A percentile compares a stretch with the other conserved stretches of the same genome.
Evolutionary conservation across 2,329 filamentous ascomycete species (phyloP).

Genomic region (Phialophora verrucosa): DNA sequence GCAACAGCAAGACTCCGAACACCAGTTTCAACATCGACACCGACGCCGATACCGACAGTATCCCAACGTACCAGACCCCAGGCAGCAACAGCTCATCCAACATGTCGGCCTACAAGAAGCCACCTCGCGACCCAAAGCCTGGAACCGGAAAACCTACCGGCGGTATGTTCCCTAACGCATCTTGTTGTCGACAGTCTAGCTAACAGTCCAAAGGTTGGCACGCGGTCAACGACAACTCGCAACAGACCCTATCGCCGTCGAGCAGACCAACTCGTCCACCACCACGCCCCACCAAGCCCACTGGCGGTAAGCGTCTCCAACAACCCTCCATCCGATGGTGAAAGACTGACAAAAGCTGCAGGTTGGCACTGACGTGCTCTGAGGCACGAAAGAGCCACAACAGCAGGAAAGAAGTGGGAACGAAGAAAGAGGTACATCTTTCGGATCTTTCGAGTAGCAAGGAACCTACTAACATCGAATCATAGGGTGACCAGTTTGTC

Average conservation of each 20-base stretch:
- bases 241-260: background rate
- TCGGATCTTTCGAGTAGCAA: background rate
- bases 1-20: background rate
- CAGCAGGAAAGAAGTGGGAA: background rate
- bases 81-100: background rate
- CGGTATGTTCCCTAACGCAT: background rate
- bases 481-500: background rate
- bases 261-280: background rate
- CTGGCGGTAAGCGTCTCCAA: background rate
- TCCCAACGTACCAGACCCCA: background rate
- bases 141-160: background rate
- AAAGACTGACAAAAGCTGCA: background rate
- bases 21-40: background rate
- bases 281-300: background rate
- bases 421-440: background rate
- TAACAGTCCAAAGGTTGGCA: background rate
- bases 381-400: background rate
- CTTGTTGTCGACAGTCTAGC: background rate
- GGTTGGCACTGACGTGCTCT: background rate
- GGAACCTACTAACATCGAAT: background rate
- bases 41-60: background rate
- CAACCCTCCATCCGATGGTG: background rate
- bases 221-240: background rate
- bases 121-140: background rate
- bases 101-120: background rate